These are phyloP conservation scores for Gnomoniopsis sp. DNA, from an alignment of 2,329 filamentous ascomycete genomes.

Conservation along the genomic window DNA sequence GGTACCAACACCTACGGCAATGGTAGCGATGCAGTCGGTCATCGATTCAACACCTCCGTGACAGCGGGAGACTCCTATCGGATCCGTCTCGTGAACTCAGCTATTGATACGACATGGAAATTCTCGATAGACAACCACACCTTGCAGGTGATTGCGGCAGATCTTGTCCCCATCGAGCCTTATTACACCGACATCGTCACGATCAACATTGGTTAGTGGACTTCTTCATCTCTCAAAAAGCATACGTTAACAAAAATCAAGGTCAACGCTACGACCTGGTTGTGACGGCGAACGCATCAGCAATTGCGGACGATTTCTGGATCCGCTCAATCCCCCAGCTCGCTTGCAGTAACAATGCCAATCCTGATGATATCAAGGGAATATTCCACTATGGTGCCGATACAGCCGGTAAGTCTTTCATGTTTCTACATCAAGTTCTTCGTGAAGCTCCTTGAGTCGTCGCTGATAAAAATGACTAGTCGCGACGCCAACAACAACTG, in stretches of 20 bases:
- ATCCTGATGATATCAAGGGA: constrained; percentile 16
- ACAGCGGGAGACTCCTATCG: constrained; percentile 23
- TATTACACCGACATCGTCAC: constrained; percentile 44
- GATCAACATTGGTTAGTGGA: too few relatives aligned
- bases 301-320: constrained; percentile 18
- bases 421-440: too few relatives aligned
- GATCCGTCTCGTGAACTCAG: constrained; percentile 45
- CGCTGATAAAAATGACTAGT: too few relatives aligned
- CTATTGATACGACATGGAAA: constrained; percentile 40
- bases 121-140: constrained; percentile 55
- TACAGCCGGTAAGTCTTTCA: not conserved
- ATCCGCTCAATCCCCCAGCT: constrained; percentile 19
- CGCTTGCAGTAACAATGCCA: constrained; percentile 14
- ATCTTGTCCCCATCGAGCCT: constrained; percentile 55
- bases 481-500: too few relatives aligned
- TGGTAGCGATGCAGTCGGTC: constrained; percentile 20
- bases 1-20: not conserved
- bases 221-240: too few relatives aligned
- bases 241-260: too few relatives aligned
- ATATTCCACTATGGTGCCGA: constrained; percentile 22
- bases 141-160: constrained; percentile 53
- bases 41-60: not conserved
- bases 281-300: constrained; percentile 11
- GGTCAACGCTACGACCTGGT: constrained; percentile 28
- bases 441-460: too few relatives aligned